Percentiles rank a stretch among this genome's conserved stretches.
Evolutionary conservation across 2,329 filamentous ascomycete species (phyloP).

Genomic region (Penicillium griseofulvum): DNA sequence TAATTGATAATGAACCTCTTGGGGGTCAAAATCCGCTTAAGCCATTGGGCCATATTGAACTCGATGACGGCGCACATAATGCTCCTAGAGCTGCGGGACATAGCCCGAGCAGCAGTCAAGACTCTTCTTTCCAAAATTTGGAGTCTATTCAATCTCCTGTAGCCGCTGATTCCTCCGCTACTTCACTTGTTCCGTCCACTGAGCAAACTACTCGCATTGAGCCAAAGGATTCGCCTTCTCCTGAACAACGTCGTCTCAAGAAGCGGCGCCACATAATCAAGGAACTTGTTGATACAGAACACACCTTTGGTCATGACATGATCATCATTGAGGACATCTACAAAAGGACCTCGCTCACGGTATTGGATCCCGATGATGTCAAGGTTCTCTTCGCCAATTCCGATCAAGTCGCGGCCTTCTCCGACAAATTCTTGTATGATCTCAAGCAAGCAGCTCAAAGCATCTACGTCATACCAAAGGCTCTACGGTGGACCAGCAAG

Average conservation of each 20-base stretch:
- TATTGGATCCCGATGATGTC: slow-evolving; percentile 76
- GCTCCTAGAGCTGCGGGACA: slow-evolving; percentile 22
- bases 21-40: background rate
- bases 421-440: slow-evolving; percentile 72
- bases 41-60: background rate
- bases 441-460: slow-evolving; percentile 77
- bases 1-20: background rate
- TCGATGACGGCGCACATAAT: background rate
- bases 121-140: slow-evolving; percentile 35
- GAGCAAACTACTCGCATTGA: slow-evolving; percentile 25
- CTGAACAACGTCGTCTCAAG: slow-evolving; percentile 58
- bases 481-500: slow-evolving; percentile 54
- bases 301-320: slow-evolving; percentile 89
- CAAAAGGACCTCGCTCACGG: slow-evolving; percentile 83
- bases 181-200: slow-evolving; percentile 36
- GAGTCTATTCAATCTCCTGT: slow-evolving; percentile 31
- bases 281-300: slow-evolving; percentile 89
- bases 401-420: slow-evolving; percentile 84
- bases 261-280: slow-evolving; percentile 83
- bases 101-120: slow-evolving; percentile 36
- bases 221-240: slow-evolving; percentile 33
- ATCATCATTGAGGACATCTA: slow-evolving; percentile 97
- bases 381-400: slow-evolving; percentile 91
- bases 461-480: slow-evolving; percentile 68
- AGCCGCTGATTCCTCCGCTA: slow-evolving; percentile 37